phyloP scores from a whole-genome alignment of 768 basidiomycete species.

The Termitomyces sp. region DNA sequence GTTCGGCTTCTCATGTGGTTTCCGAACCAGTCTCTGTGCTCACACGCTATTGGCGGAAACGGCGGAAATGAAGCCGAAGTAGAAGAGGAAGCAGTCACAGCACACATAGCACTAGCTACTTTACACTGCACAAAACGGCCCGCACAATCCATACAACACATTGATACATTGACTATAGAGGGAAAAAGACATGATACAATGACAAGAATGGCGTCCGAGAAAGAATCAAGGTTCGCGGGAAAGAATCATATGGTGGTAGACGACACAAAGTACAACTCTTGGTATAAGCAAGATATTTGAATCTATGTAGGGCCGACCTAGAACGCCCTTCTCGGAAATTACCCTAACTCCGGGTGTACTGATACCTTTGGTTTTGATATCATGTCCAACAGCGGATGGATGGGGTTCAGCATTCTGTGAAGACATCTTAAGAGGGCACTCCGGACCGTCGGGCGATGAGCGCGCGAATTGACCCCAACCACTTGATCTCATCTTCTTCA shows the following conservation, averaged over 20 bases:
- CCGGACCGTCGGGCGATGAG: constrained; percentile 75
- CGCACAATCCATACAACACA: neutral
- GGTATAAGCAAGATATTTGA: constrained; percentile 2
- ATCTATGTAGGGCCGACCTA: constrained; percentile 14
- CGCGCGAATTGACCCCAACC: constrained; percentile 93
- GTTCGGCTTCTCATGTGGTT: constrained; percentile 7
- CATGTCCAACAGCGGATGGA: constrained; percentile 24
- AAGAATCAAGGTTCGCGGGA: constrained; percentile 1
- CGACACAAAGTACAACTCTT: constrained; percentile 1
- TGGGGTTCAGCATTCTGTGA: constrained; percentile 16
- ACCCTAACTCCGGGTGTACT: constrained; percentile 29
- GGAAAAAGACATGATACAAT: neutral
- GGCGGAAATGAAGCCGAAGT: constrained; percentile 11
- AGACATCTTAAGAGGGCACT: constrained; percentile 28
- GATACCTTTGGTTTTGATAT: constrained; percentile 44
- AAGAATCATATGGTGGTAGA: neutral
- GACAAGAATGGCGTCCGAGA: neutral
- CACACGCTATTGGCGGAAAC: constrained; percentile 15
- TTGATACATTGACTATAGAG: constrained; percentile 2
- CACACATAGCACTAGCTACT: neutral
- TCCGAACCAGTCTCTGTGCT: constrained; percentile 4
- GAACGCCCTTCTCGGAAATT: constrained; percentile 22
- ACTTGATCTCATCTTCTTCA: constrained; percentile 98
- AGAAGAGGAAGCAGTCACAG: neutral
- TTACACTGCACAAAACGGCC: neutral